A percentile compares a stretch with the other conserved stretches of the same genome.
Evolutionary conservation across 2,329 filamentous ascomycete species (phyloP).

Genomic region (Bisporella sp.): DNA sequence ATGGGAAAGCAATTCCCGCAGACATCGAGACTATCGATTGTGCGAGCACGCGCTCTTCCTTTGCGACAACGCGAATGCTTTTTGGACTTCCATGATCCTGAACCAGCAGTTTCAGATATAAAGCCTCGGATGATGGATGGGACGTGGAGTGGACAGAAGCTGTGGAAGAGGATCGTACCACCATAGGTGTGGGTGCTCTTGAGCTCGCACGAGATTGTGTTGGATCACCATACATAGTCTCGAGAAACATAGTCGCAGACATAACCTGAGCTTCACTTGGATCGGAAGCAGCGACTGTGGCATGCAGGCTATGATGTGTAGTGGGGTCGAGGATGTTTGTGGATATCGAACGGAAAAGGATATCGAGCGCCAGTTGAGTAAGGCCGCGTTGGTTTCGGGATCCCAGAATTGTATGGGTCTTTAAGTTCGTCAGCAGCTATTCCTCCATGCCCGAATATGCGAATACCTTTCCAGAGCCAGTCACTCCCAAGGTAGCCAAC

Average conservation of each 20-base stretch:
- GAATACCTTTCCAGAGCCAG: conserved; percentile 86
- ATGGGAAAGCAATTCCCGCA: conserved; percentile 17
- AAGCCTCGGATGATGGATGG: conserved; percentile 10
- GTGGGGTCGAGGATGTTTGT: conserved; percentile 60
- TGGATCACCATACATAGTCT: conserved; percentile 66
- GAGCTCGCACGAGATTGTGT: conserved; percentile 52
- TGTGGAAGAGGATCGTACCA: conserved; percentile 42
- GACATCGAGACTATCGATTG: conserved; percentile 8
- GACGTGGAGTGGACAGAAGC: conserved; percentile 3
- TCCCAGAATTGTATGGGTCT: conserved; percentile 95
- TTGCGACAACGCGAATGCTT: conserved; percentile 18
- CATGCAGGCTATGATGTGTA: conserved; percentile 54
- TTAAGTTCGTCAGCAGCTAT: conserved; percentile 8
- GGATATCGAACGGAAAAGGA: conserved; percentile 77
- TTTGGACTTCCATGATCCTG: conserved; percentile 22
- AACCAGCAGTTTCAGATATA: conserved; percentile 19
- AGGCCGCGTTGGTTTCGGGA: conserved; percentile 80
- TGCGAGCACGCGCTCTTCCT: conserved; percentile 6
- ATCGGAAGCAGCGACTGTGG: conserved; percentile 71
- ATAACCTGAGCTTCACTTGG: conserved; percentile 73
- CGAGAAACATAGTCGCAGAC: conserved; percentile 69
- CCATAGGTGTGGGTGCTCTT: conserved; percentile 62
- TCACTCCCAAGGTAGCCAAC: conserved; percentile 86
- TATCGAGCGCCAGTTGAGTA: conserved; percentile 84
- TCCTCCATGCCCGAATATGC: neutral